Percentiles rank a stretch among this genome's conserved stretches.
These are phyloP conservation scores for Nasturtium officinale DNA, from an alignment of 345 rosid genomes.

Conservation along the genomic window DNA sequence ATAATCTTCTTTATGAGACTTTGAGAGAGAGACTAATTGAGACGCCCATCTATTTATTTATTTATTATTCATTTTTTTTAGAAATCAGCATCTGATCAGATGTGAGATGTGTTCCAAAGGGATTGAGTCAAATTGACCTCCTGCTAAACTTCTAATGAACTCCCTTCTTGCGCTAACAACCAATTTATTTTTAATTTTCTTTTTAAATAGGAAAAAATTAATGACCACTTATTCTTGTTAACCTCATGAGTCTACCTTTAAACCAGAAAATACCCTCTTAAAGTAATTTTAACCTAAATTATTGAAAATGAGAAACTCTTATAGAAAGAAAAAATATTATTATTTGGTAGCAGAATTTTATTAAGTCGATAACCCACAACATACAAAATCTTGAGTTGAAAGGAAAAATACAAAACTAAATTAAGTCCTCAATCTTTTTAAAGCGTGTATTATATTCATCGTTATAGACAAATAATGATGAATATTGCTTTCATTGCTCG, in stretches of 20 bases:
- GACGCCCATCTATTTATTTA: no score
- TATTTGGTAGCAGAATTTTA: not conserved
- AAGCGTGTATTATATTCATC: not conserved
- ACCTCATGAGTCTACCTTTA: not conserved
- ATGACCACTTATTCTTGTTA: no score
- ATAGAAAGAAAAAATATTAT: not conserved
- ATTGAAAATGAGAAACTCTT: not conserved
- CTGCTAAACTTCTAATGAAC: not conserved
- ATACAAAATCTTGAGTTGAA: constrained; percentile 16
- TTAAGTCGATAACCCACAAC: constrained; percentile 18
- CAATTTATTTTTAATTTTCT: not conserved
- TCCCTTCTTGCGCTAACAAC: not conserved
- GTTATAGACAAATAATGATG: not conserved
- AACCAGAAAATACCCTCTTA: not conserved
- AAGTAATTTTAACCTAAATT: not conserved
- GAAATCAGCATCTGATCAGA: no score
- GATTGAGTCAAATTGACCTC: not conserved
- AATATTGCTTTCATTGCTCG: not conserved
- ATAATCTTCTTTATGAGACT: no score
- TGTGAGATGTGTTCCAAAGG: no score
- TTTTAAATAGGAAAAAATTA: no score
- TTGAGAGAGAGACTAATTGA: no score
- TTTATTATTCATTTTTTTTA: no score
- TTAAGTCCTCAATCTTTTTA: not conserved
- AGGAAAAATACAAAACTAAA: constrained; percentile 21